Evolutionary conservation across 2,329 filamentous ascomycete genomes (phyloP), one percentile per base, ranked within the genome.

Genomic region (Stagonosporopsis tanaceti): DNA sequence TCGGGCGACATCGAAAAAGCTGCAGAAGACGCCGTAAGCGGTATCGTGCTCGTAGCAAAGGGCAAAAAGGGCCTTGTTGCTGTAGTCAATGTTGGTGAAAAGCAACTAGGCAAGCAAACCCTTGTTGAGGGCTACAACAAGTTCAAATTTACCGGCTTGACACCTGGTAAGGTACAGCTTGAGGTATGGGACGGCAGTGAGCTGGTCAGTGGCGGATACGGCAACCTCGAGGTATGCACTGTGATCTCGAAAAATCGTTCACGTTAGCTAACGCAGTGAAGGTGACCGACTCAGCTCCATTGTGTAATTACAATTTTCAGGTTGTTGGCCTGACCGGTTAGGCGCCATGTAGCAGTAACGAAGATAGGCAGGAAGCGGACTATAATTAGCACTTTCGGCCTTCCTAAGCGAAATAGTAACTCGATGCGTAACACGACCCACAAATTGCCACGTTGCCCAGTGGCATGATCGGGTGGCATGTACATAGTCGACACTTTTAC

Each of bases 161-260:
- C 58, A 0, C 54, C 67, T 17, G 67, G 68, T 2, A 70, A 71
- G 44, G 65, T 69, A 37, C 60, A 65, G 55, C 41, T 71, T 9
- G 67, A 71, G 20, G 47, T 50, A 1, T 50, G 47, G 47, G 47
- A 50, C 9, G 47, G 28, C 2, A 50, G 47, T 28, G 39, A 38
- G n/a, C 42, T 50, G 47, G 22, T 42, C 5, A 24, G 38, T 20
- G 59, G 66, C 4, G 66, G 65, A 2, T 65, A 67, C 17, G 53
- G 47, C n/a, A 51, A 56, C 17, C 34, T 51, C 5, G 53, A 47
- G 40, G 46, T 50, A 45, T 17, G 30, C 6, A 20, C 3, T 20
- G 20, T 20, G 20, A 20, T 24, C 20, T 15, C 14, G 38, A 7
- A 11, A 4, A 0, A 12, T 14, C 2, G 9, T 7, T 15, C 9